Evolutionary conservation across 768 basidiomycete species (phyloP).

Genomic region (Tylopilus rubrobrunneus): DNA sequence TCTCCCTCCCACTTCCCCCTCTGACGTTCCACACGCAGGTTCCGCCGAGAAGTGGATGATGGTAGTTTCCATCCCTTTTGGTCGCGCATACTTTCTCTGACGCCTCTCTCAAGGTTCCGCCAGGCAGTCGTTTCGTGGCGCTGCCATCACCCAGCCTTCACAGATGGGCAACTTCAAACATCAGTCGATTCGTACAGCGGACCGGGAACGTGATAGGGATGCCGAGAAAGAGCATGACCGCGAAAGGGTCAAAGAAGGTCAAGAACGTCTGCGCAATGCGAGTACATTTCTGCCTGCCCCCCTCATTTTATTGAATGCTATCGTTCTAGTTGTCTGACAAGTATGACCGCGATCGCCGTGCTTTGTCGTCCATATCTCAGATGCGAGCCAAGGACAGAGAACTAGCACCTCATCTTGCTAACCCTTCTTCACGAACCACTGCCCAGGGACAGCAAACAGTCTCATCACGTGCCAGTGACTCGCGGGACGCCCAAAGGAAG

Average conservation of each 20-base stretch:
- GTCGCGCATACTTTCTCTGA: conserved; percentile 4
- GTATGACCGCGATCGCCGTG: conserved; percentile 78
- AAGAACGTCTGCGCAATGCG: conserved; percentile 74
- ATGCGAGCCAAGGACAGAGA: conserved; percentile 69
- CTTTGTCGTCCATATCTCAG: conserved; percentile 43
- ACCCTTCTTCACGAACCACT: conserved; percentile 40
- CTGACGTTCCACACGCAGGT: conserved; percentile 40
- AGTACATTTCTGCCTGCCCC: conserved; percentile 4
- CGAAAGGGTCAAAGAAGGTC: conserved; percentile 72
- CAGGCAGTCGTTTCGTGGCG: conserved; percentile 67
- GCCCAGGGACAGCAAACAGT: conserved; percentile 32
- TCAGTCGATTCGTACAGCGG: conserved; percentile 69
- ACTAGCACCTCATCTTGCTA: conserved; percentile 52
- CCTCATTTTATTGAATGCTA: conserved; percentile 4
- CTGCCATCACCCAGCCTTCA: conserved; percentile 66
- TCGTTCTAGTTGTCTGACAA: conserved; percentile 74
- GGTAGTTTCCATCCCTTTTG: conserved; percentile 43
- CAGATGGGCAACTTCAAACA: conserved; percentile 95
- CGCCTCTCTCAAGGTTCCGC: conserved; percentile 42
- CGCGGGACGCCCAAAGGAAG: conserved; percentile 58
- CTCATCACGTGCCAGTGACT: conserved; percentile 52
- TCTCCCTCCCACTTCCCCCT: not conserved
- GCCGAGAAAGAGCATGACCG: conserved; percentile 48
- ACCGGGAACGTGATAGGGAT: conserved; percentile 50
- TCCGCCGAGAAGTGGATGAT: conserved; percentile 75